Evolutionary conservation across 2,329 filamentous ascomycete genomes (phyloP).

Genomic region (Penicillium sp.): DNA sequence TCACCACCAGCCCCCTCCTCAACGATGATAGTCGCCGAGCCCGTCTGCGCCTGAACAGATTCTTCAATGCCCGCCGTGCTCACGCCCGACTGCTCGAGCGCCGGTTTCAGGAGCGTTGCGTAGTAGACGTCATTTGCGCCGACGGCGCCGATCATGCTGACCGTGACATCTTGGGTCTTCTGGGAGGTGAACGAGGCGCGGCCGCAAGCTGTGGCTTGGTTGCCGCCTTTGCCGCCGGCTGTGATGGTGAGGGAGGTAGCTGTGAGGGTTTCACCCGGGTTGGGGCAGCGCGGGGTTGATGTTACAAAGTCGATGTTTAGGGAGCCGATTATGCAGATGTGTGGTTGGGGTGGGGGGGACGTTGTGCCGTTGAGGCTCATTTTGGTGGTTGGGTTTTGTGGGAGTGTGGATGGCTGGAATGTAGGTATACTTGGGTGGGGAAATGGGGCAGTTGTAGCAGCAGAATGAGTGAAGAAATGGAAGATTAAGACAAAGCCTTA

Average conservation of each 20-base stretch:
- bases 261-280: slow-evolving; percentile 79
- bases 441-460: no score
- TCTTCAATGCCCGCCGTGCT: slow-evolving; percentile 55
- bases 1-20: slow-evolving; percentile 66
- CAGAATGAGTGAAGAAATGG: background rate
- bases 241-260: slow-evolving; percentile 72
- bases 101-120: slow-evolving; percentile 56
- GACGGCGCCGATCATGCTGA: slow-evolving; percentile 70
- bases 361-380: slow-evolving; percentile 15
- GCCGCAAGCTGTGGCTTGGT: slow-evolving; percentile 26
- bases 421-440: no score
- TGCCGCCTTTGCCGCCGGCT: slow-evolving; percentile 27
- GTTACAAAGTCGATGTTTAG: slow-evolving; percentile 89
- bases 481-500: background rate
- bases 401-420: background rate
- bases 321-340: slow-evolving; percentile 79
- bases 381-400: background rate
- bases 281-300: slow-evolving; percentile 74
- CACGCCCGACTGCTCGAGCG: slow-evolving; percentile 61
- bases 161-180: slow-evolving; percentile 47
- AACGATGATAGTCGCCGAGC: slow-evolving; percentile 68
- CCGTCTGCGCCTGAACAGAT: slow-evolving; percentile 45
- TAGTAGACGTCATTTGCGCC: slow-evolving; percentile 61
- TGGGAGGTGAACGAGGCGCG: slow-evolving; percentile 21
- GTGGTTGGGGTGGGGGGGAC: background rate